Evolutionary conservation across 768 basidiomycete genomes (phyloP).

Genomic region (Naganishia onofrii): DNA sequence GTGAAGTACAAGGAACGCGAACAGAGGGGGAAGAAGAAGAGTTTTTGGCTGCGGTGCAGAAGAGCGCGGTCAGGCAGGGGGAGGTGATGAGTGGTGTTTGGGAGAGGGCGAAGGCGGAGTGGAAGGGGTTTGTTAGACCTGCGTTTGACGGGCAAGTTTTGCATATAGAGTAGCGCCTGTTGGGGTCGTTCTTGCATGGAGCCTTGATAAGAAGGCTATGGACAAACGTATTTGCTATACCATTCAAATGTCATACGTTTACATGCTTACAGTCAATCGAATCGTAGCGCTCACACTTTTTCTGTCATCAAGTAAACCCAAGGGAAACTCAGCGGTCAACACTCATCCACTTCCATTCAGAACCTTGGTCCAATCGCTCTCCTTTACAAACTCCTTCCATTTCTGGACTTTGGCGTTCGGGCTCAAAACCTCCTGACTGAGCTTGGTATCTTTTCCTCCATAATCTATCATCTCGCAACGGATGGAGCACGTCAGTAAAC

Average conservation of each 20-base stretch:
- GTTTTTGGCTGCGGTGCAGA: constrained; percentile 55
- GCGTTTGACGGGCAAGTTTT: constrained; percentile 29
- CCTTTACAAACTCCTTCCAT: constrained; percentile 24
- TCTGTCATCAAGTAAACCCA: too few species aligned
- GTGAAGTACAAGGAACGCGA: constrained; percentile 48
- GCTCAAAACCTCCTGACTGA: constrained; percentile 15
- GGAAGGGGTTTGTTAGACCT: constrained; percentile 25
- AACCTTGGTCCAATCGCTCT: constrained; percentile 25
- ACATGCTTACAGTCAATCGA: too few species aligned
- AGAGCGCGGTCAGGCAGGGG: constrained; percentile 38
- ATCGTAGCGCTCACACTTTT: too few species aligned
- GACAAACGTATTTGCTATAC: neutral
- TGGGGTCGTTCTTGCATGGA: too few species aligned
- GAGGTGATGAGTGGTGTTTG: constrained; percentile 27
- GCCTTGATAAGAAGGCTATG: too few species aligned
- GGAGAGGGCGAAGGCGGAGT: constrained; percentile 27
- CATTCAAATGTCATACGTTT: neutral
- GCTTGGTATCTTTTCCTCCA: constrained; percentile 26
- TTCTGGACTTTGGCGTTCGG: constrained; percentile 23
- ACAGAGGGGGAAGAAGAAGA: constrained; percentile 50
- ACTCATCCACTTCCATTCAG: neutral
- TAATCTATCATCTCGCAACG: constrained; percentile 15
- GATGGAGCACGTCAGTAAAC: too few species aligned
- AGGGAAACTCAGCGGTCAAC: too few species aligned
- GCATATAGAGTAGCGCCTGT: neutral